Conservation (phyloP, 441 rosid genomes). For the Corymbia citriodora region DNA sequence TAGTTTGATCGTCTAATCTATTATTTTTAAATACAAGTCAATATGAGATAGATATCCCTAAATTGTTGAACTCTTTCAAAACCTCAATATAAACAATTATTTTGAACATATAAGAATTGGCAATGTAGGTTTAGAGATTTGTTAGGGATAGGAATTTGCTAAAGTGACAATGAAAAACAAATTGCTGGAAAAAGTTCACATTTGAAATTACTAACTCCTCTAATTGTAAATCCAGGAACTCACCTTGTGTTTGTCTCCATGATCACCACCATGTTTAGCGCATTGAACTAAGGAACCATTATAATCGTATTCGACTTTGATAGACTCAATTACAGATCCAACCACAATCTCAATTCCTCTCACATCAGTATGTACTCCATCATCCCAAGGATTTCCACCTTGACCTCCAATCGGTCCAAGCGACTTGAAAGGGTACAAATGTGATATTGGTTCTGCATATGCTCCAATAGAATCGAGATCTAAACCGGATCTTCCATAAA, state of each 20-base stretch:
- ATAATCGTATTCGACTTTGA: background rate
- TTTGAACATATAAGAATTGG: background rate
- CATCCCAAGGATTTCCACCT: background rate
- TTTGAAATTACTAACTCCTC: background rate
- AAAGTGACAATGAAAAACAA: background rate
- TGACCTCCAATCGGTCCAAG: background rate
- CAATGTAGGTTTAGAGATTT: background rate
- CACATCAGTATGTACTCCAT: background rate
- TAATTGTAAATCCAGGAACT: background rate
- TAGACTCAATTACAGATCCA: background rate
- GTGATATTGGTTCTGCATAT: background rate
- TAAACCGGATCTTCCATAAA: background rate
- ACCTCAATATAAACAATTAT: background rate
- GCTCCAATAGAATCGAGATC: background rate
- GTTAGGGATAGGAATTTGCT: background rate
- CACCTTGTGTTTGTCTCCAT: background rate
- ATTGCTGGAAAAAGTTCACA: background rate
- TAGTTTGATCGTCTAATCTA: too few relatives aligned
- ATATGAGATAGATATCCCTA: background rate
- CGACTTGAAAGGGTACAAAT: background rate
- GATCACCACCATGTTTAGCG: background rate
- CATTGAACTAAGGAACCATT: background rate
- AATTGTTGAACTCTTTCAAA: background rate
- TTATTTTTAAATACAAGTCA: too few relatives aligned
- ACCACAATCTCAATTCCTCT: background rate